Evolutionary conservation across 106 monocot species (phyloP), one percentile per base, ranked within the genome.

Genomic region (Chionographis japonica): DNA sequence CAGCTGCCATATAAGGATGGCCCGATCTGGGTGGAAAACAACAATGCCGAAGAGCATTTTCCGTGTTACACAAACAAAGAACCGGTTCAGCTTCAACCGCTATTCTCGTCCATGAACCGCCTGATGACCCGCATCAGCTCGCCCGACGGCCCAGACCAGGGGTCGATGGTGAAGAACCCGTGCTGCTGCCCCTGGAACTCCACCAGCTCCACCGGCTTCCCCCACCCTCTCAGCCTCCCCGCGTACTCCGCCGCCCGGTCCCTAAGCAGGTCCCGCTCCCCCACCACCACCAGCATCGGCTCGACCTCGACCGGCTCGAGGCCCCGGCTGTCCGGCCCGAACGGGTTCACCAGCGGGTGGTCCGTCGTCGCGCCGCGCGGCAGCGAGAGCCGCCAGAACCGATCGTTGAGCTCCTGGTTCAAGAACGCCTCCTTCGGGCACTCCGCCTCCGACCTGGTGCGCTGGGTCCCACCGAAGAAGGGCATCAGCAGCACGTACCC

Each of bases 401-500:
- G 64, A 55, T 94, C 90, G 62, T 75, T 84, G 5, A 79, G 71
- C 13, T 81, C 79, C 38, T 66, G 42, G 42, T 77, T 77, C 60
- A 86, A 63, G 61, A 87, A 86, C 12, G 86, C 86, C 37, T 89
- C 90, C 36, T 46, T 38, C 7, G 84, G 86, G 75, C 84, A 90
- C 63, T 82, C 84, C 17, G 68, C 79, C 70, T 89, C 86, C 0
- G 86, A 86, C 55, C 58, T 62, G 15, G 86, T 70, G 19, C 75
- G 72, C 60, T 67, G 4, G 27, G 71, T 71, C 50, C 94, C 90
- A 37, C 83, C 86, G 53, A 87, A 94, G 76, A 94, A 94, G 8
- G 94, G 94, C 76, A 86, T 84, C 16, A 94, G 68, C 12, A 79
- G 78, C 3, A 94, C 69, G 60, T 68, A 86, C 12, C 86, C 90